Evolutionary conservation across 225 moss, liverwort and hornwort genomes (phyloP).

Genomic region (Neckera pumila): DNA sequence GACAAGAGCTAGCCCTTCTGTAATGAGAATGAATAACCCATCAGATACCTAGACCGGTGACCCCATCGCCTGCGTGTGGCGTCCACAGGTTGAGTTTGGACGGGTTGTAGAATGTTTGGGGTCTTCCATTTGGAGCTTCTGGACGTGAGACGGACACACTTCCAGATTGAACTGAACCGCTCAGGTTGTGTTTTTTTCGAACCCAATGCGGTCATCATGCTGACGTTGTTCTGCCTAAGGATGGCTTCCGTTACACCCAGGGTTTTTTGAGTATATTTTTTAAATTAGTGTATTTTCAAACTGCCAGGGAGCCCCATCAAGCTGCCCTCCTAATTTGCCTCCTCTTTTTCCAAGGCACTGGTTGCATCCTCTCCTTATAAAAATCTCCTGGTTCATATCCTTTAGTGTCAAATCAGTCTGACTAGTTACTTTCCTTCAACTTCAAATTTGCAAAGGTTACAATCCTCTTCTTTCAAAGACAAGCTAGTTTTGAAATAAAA

Average conservation of each 20-base stretch:
- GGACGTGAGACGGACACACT: background rate
- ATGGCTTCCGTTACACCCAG: background rate
- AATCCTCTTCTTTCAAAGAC: too few relatives aligned
- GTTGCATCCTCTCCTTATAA: background rate
- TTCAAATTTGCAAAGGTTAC: too few relatives aligned
- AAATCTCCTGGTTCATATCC: too few relatives aligned
- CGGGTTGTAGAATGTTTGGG: background rate
- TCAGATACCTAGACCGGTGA: too few relatives aligned
- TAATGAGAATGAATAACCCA: background rate
- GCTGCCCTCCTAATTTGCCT: too few relatives aligned
- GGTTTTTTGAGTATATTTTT: background rate
- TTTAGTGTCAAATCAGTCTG: too few relatives aligned
- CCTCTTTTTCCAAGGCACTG: too few relatives aligned
- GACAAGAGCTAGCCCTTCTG: background rate
- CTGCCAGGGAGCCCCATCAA: background rate
- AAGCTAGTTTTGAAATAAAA: too few relatives aligned
- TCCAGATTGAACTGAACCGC: background rate
- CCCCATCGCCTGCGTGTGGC: background rate
- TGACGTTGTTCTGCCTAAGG: too few relatives aligned
- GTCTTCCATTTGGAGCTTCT: background rate
- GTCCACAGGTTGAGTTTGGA: background rate
- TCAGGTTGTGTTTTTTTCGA: background rate
- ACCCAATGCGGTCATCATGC: too few relatives aligned
- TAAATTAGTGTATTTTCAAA: background rate
- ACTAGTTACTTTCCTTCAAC: too few relatives aligned